phyloP scores from a whole-genome alignment of 306 rosid genomes.

The Ormosia semicastrata region DNA sequence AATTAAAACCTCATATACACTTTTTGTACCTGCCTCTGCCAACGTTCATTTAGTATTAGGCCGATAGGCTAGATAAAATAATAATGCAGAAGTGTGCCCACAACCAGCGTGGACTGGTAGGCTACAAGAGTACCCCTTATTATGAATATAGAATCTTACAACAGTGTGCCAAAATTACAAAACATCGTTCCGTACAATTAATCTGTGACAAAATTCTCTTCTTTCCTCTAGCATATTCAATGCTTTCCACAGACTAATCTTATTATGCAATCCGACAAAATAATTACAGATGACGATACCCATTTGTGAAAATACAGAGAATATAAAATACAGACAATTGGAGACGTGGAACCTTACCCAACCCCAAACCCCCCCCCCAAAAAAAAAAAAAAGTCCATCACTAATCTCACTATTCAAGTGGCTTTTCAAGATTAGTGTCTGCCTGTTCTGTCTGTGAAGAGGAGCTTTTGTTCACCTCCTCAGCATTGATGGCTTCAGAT shows the following conservation, averaged over 20 bases:
- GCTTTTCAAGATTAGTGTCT: constrained; percentile 37
- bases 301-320: not conserved
- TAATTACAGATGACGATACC: not conserved
- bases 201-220: not conserved
- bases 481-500: constrained; percentile 32
- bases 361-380: too few relatives aligned
- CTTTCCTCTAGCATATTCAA: not conserved
- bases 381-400: not conserved
- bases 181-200: not conserved
- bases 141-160: not conserved
- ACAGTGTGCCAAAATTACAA: not conserved
- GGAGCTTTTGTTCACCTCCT: constrained; percentile 41
- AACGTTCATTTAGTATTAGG: not conserved
- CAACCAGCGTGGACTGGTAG: too few relatives aligned
- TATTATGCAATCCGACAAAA: not conserved
- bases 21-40: not conserved
- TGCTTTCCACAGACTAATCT: not conserved
- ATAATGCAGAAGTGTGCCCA: too few relatives aligned
- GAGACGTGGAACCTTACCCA: too few relatives aligned
- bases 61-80: not conserved
- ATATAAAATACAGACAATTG: not conserved
- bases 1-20: not conserved
- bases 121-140: not conserved
- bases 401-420: constrained; percentile 20
- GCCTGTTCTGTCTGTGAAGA: constrained; percentile 34